A percentile compares a stretch with the other conserved stretches of the same genome.
Evolutionary conservation across 805 yeast species (phyloP).

Genomic region (Metschnikowia colocasiae): DNA sequence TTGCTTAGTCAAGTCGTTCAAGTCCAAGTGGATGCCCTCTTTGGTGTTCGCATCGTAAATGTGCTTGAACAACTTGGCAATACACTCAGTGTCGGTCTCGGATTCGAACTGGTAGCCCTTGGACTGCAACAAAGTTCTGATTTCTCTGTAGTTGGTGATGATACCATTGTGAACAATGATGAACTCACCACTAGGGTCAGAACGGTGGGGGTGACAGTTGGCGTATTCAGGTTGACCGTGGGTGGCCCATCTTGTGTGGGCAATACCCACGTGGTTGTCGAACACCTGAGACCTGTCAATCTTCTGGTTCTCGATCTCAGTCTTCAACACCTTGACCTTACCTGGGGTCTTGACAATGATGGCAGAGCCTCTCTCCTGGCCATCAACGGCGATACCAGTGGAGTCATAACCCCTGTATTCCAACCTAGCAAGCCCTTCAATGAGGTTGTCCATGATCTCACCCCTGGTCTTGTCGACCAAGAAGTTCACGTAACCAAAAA

Average conservation of each 20-base stretch:
- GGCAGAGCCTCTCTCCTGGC: slow-evolving; percentile 70
- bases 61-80: slow-evolving; percentile 92
- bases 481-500: slow-evolving; percentile 96
- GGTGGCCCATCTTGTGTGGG: slow-evolving; percentile 99
- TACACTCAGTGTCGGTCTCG: slow-evolving; percentile 97
- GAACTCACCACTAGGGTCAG: slow-evolving; percentile 79
- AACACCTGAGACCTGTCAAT: slow-evolving; percentile 63
- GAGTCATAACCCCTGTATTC: slow-evolving; percentile 99
- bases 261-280: slow-evolving; percentile 89
- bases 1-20: slow-evolving; percentile 87
- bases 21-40: slow-evolving; percentile 78
- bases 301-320: slow-evolving; percentile 50
- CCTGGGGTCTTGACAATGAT: slow-evolving; percentile 82
- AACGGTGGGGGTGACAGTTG: slow-evolving; percentile 96
- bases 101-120: slow-evolving; percentile 84
- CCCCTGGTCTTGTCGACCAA: slow-evolving; percentile 89
- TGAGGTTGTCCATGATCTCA: slow-evolving; percentile 81
- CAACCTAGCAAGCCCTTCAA: slow-evolving; percentile 79
- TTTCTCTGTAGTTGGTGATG: slow-evolving; percentile 90
- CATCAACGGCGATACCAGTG: slow-evolving; percentile 93
- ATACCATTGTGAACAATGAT: slow-evolving; percentile 97
- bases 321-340: slow-evolving; percentile 78
- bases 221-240: slow-evolving; percentile 86
- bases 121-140: slow-evolving; percentile 71
- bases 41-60: slow-evolving; percentile 71